Evolutionary conservation across 495 filamentous ascomycete species (phyloP).

Genomic region (Aspergillus panamensis): DNA sequence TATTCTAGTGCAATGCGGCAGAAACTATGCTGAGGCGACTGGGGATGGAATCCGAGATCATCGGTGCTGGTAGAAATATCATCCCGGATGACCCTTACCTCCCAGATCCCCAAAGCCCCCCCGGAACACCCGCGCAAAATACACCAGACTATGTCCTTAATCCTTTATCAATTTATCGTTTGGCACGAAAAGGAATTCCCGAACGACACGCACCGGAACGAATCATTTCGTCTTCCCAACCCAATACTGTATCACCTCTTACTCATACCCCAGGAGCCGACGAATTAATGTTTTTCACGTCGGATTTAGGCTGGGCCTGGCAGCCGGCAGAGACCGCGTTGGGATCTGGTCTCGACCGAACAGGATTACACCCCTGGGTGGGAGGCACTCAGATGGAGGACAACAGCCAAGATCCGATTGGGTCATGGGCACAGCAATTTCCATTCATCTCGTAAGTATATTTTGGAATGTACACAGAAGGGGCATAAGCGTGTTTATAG

Average conservation of each 20-base stretch:
- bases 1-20: conserved; percentile 19
- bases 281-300: conserved; percentile 32
- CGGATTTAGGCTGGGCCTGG: conserved; percentile 35
- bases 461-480: neutral
- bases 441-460: conserved; percentile 22
- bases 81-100: conserved; percentile 33
- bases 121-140: conserved; percentile 28
- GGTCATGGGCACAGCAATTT: conserved; percentile 30
- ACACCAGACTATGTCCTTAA: conserved; percentile 35
- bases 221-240: neutral
- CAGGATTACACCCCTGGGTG: conserved; percentile 31
- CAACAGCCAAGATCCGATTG: conserved; percentile 3
- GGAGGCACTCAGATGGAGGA: conserved; percentile 24
- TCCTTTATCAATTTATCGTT: conserved; percentile 32
- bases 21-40: conserved; percentile 31
- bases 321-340: conserved; percentile 34
- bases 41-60: conserved; percentile 29
- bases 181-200: conserved; percentile 31
- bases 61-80: conserved; percentile 21
- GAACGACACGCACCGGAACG: conserved; percentile 33
- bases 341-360: conserved; percentile 26
- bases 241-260: conserved; percentile 13
- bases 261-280: conserved; percentile 24
- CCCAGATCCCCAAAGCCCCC: conserved; percentile 15
- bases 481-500: conserved; percentile 51